Conservation (phyloP, 1,139 yeast genomes). For the Pichia inconspicua region DNA sequence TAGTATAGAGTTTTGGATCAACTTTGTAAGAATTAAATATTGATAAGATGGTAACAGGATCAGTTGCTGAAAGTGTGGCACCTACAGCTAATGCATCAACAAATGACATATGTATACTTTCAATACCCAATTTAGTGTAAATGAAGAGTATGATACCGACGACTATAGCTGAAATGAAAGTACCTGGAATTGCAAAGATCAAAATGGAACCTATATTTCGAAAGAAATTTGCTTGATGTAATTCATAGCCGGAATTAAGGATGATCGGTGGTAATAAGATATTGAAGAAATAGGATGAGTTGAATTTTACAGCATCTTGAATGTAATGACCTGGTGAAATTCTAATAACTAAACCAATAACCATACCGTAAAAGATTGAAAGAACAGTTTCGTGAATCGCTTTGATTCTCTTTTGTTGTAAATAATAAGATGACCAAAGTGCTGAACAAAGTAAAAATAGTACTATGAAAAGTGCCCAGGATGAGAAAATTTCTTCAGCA, state of each 20-base stretch:
- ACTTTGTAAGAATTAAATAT: slow-evolving; percentile 96
- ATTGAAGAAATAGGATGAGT: slow-evolving; percentile 89
- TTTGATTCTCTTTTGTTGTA: slow-evolving; percentile 85
- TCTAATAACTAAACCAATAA: slow-evolving; percentile 85
- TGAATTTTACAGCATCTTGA: slow-evolving; percentile 94
- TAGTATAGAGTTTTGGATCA: slow-evolving; percentile 93
- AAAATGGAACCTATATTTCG: slow-evolving; percentile 85
- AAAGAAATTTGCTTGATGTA: slow-evolving; percentile 92
- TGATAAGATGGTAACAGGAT: slow-evolving; percentile 93
- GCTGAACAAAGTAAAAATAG: slow-evolving; percentile 77
- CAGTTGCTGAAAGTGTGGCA: slow-evolving; percentile 96
- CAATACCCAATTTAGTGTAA: slow-evolving; percentile 90
- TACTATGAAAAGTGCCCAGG: slow-evolving; percentile 93
- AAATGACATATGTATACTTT: slow-evolving; percentile 78
- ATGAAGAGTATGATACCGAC: slow-evolving; percentile 76
- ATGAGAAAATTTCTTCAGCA: slow-evolving; percentile 91
- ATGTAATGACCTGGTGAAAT: slow-evolving; percentile 93
- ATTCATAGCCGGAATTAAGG: slow-evolving; percentile 89
- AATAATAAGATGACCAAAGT: slow-evolving; percentile 87
- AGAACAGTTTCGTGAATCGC: slow-evolving; percentile 96
- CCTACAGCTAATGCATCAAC: slow-evolving; percentile 97
- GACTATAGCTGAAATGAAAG: slow-evolving; percentile 84
- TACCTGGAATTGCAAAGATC: slow-evolving; percentile 95
- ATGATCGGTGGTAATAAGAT: slow-evolving; percentile 93
- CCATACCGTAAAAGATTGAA: slow-evolving; percentile 94